Conservation (phyloP, 1,284 basidiomycete species). For the Rugosomyces carneus region DNA sequence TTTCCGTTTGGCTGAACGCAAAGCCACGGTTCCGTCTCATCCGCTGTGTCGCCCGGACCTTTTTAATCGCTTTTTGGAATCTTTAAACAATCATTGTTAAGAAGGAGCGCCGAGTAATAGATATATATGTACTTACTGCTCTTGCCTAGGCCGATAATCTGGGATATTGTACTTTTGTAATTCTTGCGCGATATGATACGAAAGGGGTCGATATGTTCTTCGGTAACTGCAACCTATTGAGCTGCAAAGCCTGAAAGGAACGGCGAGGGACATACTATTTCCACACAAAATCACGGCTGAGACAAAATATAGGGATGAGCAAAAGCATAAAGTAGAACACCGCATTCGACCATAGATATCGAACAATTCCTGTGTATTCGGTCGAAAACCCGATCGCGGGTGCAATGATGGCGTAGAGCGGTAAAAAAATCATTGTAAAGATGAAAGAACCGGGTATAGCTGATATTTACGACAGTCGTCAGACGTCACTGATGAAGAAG, state of each 20-base stretch:
- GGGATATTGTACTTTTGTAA: slow-evolving; percentile 96
- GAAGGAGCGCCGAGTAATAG: slow-evolving; percentile 1
- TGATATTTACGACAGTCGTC: slow-evolving; percentile 21
- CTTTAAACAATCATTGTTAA: slow-evolving; percentile 31
- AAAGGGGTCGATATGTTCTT: slow-evolving; percentile 83
- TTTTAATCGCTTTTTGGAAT: slow-evolving; percentile 97
- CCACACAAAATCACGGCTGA: slow-evolving; percentile 91
- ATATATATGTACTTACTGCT: slow-evolving; percentile 62
- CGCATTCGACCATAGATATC: slow-evolving; percentile 79
- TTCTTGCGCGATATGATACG: slow-evolving; percentile 98
- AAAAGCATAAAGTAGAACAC: slow-evolving; percentile 90
- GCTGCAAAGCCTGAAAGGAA: slow-evolving; percentile 9
- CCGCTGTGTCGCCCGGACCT: slow-evolving; percentile 91
- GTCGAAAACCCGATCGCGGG: slow-evolving; percentile 86
- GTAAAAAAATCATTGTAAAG: slow-evolving; percentile 92
- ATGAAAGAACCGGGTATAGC: slow-evolving; percentile 95
- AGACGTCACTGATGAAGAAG: neutral
- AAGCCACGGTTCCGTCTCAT: slow-evolving; percentile 93
- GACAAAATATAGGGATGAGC: slow-evolving; percentile 83
- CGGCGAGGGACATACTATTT: slow-evolving; percentile 67
- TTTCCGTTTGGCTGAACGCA: slow-evolving; percentile 94
- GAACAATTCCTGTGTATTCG: slow-evolving; percentile 87
- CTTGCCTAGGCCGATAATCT: slow-evolving; percentile 95
- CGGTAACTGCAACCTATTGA: slow-evolving; percentile 57
- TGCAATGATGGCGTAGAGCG: slow-evolving; percentile 85